Conservation (phyloP, 2,329 filamentous ascomycete species). For the Aureobasidium musti region DNA sequence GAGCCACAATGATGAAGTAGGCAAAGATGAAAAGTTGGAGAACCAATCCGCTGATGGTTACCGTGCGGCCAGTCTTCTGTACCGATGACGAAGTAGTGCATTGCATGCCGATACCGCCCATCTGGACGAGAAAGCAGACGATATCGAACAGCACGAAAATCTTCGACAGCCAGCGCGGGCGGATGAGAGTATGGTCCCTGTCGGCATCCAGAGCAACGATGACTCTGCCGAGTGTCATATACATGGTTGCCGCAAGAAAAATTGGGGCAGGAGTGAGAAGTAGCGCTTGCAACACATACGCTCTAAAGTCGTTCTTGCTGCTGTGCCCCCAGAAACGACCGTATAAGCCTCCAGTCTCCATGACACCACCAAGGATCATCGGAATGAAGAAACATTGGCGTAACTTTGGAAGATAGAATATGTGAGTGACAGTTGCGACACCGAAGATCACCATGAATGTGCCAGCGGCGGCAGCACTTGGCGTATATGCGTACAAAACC, state of each 20-base stretch:
- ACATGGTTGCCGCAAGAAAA: constrained; percentile 51
- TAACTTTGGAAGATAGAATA: constrained; percentile 40
- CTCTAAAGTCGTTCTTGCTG: constrained; percentile 42
- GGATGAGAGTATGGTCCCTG: constrained; percentile 46
- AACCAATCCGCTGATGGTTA: constrained; percentile 8
- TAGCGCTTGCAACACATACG: constrained; percentile 48
- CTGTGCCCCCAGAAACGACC: constrained; percentile 45
- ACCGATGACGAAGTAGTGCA: background rate
- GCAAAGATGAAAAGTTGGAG: constrained; percentile 18
- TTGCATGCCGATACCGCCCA: constrained; percentile 41
- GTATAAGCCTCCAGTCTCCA: constrained; percentile 47
- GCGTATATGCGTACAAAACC: constrained; percentile 41
- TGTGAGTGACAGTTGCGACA: constrained; percentile 38
- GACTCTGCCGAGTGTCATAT: constrained; percentile 50
- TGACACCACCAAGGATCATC: constrained; percentile 43
- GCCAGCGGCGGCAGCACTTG: constrained; percentile 41
- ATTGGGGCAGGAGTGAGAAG: constrained; percentile 50
- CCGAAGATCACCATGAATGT: constrained; percentile 44
- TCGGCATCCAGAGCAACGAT: constrained; percentile 36
- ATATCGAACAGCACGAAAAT: constrained; percentile 59
- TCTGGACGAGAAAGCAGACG: constrained; percentile 56
- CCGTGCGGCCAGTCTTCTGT: constrained; percentile 13
- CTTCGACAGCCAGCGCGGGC: constrained; percentile 53
- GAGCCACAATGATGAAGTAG: constrained; percentile 15
- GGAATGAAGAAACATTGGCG: constrained; percentile 45